Percentiles rank a stretch among this genome's conserved stretches.
These are phyloP conservation scores for Plasmodium relictum DNA, from an alignment of 169 alveolate genomes.

Conservation along the genomic window DNA sequence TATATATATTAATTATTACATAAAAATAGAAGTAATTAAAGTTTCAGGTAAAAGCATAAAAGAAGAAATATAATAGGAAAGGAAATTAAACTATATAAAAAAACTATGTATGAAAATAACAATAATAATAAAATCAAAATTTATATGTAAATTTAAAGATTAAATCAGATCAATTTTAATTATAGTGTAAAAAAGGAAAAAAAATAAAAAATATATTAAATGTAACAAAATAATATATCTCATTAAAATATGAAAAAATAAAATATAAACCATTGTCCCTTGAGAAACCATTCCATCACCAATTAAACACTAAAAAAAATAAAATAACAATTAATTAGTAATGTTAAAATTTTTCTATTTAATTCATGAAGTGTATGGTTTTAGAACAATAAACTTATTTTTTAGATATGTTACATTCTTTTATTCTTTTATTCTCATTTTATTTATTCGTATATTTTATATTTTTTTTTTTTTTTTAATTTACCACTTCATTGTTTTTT, in stretches of 20 bases:
- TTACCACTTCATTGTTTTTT: conserved; percentile 82
- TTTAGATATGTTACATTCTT: conserved; percentile 1
- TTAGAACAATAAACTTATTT: background rate
- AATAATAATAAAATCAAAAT: no score
- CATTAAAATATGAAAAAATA: background rate
- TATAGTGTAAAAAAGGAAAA: conserved; percentile 14
- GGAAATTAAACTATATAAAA: no score
- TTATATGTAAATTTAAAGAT: no score
- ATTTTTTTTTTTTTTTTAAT: conserved; percentile 4
- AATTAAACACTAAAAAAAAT: conserved; percentile 79
- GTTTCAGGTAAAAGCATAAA: no score
- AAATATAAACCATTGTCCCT: conserved; percentile 79
- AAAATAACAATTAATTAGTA: conserved; percentile 11
- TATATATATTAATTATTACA: no score
- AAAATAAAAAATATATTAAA: conserved; percentile 15
- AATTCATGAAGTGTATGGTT: background rate
- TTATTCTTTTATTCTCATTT: background rate
- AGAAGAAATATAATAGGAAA: no score
- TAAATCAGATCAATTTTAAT: no score
- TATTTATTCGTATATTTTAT: background rate
- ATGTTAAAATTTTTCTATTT: background rate
- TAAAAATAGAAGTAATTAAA: no score
- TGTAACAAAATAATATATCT: background rate
- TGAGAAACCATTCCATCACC: conserved; percentile 87
- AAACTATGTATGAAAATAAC: no score